Percentiles rank a stretch among this genome's conserved stretches.
Evolutionary conservation across 1,139 yeast genomes (phyloP).

Genomic region (Diutina siamensis): DNA sequence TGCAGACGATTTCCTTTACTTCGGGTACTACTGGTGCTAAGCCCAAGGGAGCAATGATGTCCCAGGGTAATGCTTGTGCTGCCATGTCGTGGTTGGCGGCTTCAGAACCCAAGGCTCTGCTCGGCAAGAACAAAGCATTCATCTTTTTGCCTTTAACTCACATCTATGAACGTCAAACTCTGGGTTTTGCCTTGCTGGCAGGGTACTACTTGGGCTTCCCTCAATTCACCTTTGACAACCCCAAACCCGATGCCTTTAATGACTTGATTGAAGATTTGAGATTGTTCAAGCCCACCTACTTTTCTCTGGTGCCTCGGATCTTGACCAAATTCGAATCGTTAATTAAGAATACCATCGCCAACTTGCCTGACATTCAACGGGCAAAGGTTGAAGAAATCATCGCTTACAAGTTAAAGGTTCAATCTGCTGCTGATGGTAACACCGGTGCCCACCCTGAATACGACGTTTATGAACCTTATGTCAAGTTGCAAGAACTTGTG

Average conservation of each 20-base stretch:
- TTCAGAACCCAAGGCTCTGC: constrained; percentile 10
- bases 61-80: constrained; percentile 21
- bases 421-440: constrained; percentile 10
- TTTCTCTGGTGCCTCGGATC: constrained; percentile 29
- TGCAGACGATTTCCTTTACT: constrained; percentile 29
- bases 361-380: constrained; percentile 3
- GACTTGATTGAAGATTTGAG: constrained; percentile 18
- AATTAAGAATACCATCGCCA: constrained; percentile 10
- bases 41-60: constrained; percentile 29
- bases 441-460: constrained; percentile 6
- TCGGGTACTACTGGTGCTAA: constrained; percentile 32
- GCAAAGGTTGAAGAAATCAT: constrained; percentile 10
- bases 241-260: constrained; percentile 10
- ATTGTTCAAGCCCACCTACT: constrained; percentile 20
- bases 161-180: constrained; percentile 27
- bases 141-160: constrained; percentile 30
- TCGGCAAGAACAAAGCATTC: constrained; percentile 12
- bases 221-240: constrained; percentile 13
- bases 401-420: constrained; percentile 9
- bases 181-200: constrained; percentile 17
- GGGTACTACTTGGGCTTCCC: constrained; percentile 37
- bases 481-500: constrained; percentile 9
- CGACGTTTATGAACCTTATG: constrained; percentile 10
- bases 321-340: constrained; percentile 23
- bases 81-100: constrained; percentile 14